These are phyloP conservation scores for Lactifluus piperatus DNA, from an alignment of 768 basidiomycete species.

Conservation along the genomic window DNA sequence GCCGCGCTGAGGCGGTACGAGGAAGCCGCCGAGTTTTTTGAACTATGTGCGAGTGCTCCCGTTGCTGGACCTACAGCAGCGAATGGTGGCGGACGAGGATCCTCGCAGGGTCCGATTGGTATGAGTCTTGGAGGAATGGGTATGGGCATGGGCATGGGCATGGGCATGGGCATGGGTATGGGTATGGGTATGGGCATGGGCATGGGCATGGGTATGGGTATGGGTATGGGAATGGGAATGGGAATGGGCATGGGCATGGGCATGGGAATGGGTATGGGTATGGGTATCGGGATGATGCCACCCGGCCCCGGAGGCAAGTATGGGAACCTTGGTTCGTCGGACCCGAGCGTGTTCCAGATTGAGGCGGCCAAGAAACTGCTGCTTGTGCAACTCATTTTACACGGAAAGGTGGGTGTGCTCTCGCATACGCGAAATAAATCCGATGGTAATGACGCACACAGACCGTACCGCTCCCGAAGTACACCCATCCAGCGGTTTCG, in stretches of 20 bases:
- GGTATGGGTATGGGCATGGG: constrained; percentile 10
- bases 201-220: constrained; percentile 4
- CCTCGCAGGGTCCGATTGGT: constrained; percentile 4
- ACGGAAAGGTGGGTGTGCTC: constrained; percentile 52
- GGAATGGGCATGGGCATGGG: neutral
- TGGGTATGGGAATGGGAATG: neutral
- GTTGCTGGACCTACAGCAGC: constrained; percentile 16
- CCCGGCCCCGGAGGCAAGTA: constrained; percentile 8
- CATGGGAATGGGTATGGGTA: constrained; percentile 11
- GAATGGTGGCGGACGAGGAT: neutral
- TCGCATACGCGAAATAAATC: neutral
- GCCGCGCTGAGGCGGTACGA: constrained; percentile 54
- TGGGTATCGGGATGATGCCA: constrained; percentile 6
- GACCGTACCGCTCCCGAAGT: constrained; percentile 56
- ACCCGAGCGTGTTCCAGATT: constrained; percentile 61
- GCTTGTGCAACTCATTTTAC: constrained; percentile 68
- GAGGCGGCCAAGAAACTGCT: constrained; percentile 82
- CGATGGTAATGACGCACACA: neutral
- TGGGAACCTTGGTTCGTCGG: constrained; percentile 23
- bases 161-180: constrained; percentile 11
- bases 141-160: constrained; percentile 4
- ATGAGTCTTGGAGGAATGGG: constrained; percentile 10
- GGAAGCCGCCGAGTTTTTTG: constrained; percentile 69
- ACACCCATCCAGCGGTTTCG: constrained; percentile 48
- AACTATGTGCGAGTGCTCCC: constrained; percentile 55